A percentile compares a stretch with the other conserved stretches of the same genome.
These are phyloP conservation scores for Leccinum arenicola DNA, from an alignment of 768 basidiomycete species.

Conservation along the genomic window DNA sequence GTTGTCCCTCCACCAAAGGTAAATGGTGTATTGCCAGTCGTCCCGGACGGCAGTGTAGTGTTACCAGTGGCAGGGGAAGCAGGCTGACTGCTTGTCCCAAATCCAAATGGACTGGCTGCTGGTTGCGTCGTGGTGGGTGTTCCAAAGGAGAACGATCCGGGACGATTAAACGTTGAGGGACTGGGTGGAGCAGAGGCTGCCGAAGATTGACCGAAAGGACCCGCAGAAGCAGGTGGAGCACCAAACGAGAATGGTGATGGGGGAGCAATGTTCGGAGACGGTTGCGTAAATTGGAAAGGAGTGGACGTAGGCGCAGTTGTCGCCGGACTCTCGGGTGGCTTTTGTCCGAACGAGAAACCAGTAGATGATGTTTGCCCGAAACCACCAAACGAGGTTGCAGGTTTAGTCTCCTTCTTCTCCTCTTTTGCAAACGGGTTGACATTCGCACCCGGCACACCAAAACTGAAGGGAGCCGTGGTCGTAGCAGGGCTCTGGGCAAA, in stretches of 20 bases:
- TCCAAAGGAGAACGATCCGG: conserved; percentile 47
- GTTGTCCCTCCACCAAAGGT: conserved; percentile 37
- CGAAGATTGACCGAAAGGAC: conserved; percentile 43
- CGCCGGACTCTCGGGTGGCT: conserved; percentile 36
- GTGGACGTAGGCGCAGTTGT: conserved; percentile 37
- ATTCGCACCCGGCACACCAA: conserved; percentile 27
- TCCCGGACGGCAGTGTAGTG: conserved; percentile 29
- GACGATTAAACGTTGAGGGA: conserved; percentile 55
- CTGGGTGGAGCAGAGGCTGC: conserved; percentile 51
- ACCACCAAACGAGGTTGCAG: conserved; percentile 40
- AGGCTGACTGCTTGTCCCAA: conserved; percentile 53
- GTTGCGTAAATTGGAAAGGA: conserved; percentile 48
- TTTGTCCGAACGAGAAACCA: conserved; percentile 49
- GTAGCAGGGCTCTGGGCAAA: conserved; percentile 35
- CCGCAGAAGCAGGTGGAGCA: conserved; percentile 32
- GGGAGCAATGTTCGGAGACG: conserved; percentile 36
- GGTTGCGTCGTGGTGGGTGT: conserved; percentile 36
- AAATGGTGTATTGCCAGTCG: conserved; percentile 30
- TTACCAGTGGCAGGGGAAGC: conserved; percentile 50
- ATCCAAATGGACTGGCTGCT: conserved; percentile 41
- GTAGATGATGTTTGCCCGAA: conserved; percentile 46
- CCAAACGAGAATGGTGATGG: conserved; percentile 47
- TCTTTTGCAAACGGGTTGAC: conserved; percentile 52
- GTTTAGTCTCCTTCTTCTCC: conserved; percentile 43
- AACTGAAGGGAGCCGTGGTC: conserved; percentile 34